Evolutionary conservation across 192 early-diverging fungal genomes (phyloP).

Genomic region (Entomortierella lignicola): DNA sequence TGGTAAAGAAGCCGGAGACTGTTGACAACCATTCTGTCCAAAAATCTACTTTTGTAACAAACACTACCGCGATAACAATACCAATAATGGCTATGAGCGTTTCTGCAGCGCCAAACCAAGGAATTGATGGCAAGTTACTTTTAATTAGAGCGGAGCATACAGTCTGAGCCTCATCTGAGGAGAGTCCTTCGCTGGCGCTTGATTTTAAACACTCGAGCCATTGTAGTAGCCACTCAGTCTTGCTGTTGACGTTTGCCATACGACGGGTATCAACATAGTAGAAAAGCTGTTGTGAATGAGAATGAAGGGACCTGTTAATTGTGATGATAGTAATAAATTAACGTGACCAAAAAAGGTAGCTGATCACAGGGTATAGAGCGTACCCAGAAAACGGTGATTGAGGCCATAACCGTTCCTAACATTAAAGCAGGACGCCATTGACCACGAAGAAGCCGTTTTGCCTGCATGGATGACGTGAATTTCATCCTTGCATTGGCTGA

Average conservation of each 20-base stretch:
- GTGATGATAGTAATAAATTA: background rate
- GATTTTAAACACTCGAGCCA: constrained; percentile 12
- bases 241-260: background rate
- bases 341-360: no score
- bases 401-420: constrained; percentile 21
- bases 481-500: constrained; percentile 18
- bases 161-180: constrained; percentile 24
- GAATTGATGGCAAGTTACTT: constrained; percentile 26
- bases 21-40: constrained; percentile 36
- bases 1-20: constrained; percentile 15
- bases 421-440: constrained; percentile 53
- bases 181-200: background rate
- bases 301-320: background rate
- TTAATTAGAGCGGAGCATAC: constrained; percentile 5
- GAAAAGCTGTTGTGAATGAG: constrained; percentile 26
- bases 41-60: constrained; percentile 39
- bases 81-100: constrained; percentile 29
- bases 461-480: constrained; percentile 37
- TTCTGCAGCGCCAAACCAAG: constrained; percentile 42
- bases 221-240: constrained; percentile 18
- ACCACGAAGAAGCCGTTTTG: constrained; percentile 42
- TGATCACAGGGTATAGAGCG: background rate
- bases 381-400: constrained; percentile 45
- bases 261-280: constrained; percentile 36
- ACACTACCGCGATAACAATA: constrained; percentile 23